Evolutionary conservation across 2,329 filamentous ascomycete genomes (phyloP), one percentile per base, ranked within the genome.

Genomic region (Penicillium sp.): DNA sequence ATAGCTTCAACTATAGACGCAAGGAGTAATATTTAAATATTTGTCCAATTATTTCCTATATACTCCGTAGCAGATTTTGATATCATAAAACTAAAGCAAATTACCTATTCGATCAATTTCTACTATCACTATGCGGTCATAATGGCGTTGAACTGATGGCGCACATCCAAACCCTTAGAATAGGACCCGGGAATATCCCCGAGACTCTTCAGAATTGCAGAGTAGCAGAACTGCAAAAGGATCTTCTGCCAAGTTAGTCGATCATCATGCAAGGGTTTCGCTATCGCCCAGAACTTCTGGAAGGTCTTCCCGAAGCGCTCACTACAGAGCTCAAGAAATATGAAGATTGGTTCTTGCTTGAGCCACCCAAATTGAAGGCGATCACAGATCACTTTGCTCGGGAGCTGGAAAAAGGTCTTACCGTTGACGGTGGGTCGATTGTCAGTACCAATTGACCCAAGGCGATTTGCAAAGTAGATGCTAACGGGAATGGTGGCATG

Each of bases 351-450:
- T 96, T 97, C 76, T 86, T 85, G 6, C 83, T 96, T 33, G 82
- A 87, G 57, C 83, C 82, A 0, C 76, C 82, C 38, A 92, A 89
- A 80, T 83, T 96, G 53, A 96, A 96, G 82, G 77, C 85, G 56
- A 93, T 97, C 72, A 91, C 90, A n/a, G 81, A 89, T 39, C 91
- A 94, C 73, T 96, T 96, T 71, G 82, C 92, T 41, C 80, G 81
- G 12, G 93, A 97, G 78, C 84, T 97, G 45, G 83, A 86, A 51
- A 93, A 60, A 89, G 89, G 90, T 61, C 80, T 96, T 47, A 88
- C 83, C 43, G 86, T 89, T 53, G 88, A 93, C 76, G 92, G 91
- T 59, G 91, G 91, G 56, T 91, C 85, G 72, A 96, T 96, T 74
- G 90, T 94, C 74, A 81, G 89, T 83, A 33, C 6, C 23, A 25